Evolutionary conservation across 495 filamentous ascomycete genomes (phyloP), one percentile per base, ranked within the genome.

Genomic region (Penicillium verhagenii): DNA sequence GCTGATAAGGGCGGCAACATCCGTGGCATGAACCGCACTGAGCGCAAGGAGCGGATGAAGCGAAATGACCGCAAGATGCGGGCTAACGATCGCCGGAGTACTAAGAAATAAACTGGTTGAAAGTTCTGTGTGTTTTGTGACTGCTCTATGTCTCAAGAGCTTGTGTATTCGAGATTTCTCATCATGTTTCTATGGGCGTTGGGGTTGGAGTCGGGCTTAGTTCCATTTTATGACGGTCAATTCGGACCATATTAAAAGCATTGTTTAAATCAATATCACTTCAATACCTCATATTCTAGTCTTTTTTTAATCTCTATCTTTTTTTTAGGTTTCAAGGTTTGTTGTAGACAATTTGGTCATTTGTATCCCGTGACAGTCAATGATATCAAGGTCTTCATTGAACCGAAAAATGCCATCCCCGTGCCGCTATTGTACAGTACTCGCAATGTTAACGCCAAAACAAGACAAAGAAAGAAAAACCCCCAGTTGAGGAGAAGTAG

Each of bases 11-110:
- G 85, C 43, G 77, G 78, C 56, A 78, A 71, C 29, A 78, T 87
- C 24, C 75, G 84, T 35, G 82, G 86, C 1, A 80, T 86, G 67
- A 82, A 79, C 46, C 71, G 85, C 46, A 69, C 82, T 31, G 83
- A 89, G 70, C 76, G 86, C 21, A 82, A 81, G 61, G 84, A 87
- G 49, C 72, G 71, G 49, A 74, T 90, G 39, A 84, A 79, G 74
- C 69, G 89, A 55, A 87, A 89, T 62, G 87, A 92, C 74, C 75
- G 85, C 52, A 82, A 84, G 69, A 76, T 80, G 82, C 80, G 86
- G 68, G 81, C 80, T 56, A 92, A 91, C 69, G 76, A 86, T 64
- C 80, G 78, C 66, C 78, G 71, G 58, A 66, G 67, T 55, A 73
- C 72, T 69, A 82, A 75, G 64, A 68, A 61, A 39, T 72, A 66